Evolutionary conservation across 1,284 basidiomycete genomes (phyloP), one percentile per base, ranked within the genome.

Genomic region (Rhodotorula glutinis): DNA sequence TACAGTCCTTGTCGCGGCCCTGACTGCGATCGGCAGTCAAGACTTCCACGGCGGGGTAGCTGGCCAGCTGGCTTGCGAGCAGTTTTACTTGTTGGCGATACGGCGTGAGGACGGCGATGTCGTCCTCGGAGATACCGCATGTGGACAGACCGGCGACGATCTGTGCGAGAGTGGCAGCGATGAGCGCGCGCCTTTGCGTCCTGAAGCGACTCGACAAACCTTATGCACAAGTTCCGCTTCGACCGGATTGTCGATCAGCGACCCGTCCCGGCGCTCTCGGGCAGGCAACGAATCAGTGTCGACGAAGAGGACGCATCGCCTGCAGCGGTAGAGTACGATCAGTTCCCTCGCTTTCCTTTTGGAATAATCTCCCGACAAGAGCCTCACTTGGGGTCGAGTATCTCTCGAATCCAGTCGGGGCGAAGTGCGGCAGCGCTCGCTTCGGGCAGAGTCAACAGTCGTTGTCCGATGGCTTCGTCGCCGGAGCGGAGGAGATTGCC

Each of bases 1-100:
- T 88, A 75, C 90, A 92, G 57, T 93, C 91, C 79, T 98, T 98
- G 80, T 99, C 96, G 54, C 96, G 82, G 0, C 96, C 96, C 79
- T 98, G 95, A 78, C 90, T 92, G 63, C 88, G 88, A 80, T 98
- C 96, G 5, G 94, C 95, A 0, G 95, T 98, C 64, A 98, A 81
- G 60, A 96, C 86, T 78, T 98, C 96, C 33, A 99, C 82, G 3
- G 81, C 82, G n/a, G 66, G 55, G 65, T 68, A 27, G 59, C 80
- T 80, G 27, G 78, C 79, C 44, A 91, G 76, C 65, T 86, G 74
- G 75, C 87, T 79, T 9, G 84, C 81, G 66, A 93, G 79, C 0
- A 94, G 83, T 80, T 97, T 96, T 81, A 94, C 88, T 78, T 99
- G 96, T 75, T 98, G 94, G 1, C 94, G 86, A 77, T 98, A 98